phyloP scores from a whole-genome alignment of 129 eudicot species.

The Pittosporum tobira region DNA sequence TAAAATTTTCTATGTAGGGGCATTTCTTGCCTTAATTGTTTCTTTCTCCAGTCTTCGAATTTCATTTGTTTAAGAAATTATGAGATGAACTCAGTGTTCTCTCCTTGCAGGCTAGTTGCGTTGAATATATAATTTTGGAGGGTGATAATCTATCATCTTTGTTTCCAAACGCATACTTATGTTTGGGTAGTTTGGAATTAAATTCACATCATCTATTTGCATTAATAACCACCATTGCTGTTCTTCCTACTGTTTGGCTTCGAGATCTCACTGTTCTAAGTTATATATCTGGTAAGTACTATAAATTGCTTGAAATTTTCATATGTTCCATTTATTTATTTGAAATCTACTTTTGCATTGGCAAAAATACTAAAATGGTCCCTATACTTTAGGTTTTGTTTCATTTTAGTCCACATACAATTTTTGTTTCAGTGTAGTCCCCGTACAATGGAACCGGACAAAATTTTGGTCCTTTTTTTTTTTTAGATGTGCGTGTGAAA shows the following conservation, averaged over 20 bases:
- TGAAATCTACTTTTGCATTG: not conserved
- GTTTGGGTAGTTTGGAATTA: constrained; percentile 38
- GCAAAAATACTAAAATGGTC: too few species aligned
- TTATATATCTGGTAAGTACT: constrained; percentile 69
- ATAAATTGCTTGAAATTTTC: not conserved
- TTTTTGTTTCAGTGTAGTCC: too few species aligned
- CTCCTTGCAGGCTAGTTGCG: constrained; percentile 69
- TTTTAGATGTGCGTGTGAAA: too few species aligned
- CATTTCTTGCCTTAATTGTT: not conserved
- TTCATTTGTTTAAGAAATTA: not conserved
- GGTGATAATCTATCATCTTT: constrained; percentile 83
- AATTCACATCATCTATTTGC: constrained; percentile 74
- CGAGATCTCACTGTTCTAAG: constrained; percentile 74
- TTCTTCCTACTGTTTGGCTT: constrained; percentile 92
- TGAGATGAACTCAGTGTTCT: constrained; percentile 4
- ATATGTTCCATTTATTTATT: too few species aligned
- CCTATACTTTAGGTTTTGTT: too few species aligned
- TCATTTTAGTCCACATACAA: too few species aligned
- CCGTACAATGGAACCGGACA: too few species aligned
- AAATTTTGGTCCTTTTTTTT: too few species aligned
- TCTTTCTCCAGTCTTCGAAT: not conserved
- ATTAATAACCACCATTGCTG: constrained; percentile 54
- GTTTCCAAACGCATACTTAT: constrained; percentile 82
- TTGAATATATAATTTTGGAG: constrained; percentile 86
- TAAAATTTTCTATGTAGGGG: not conserved